phyloP scores from a whole-genome alignment of 768 basidiomycete species.

The Suillus decipiens region DNA sequence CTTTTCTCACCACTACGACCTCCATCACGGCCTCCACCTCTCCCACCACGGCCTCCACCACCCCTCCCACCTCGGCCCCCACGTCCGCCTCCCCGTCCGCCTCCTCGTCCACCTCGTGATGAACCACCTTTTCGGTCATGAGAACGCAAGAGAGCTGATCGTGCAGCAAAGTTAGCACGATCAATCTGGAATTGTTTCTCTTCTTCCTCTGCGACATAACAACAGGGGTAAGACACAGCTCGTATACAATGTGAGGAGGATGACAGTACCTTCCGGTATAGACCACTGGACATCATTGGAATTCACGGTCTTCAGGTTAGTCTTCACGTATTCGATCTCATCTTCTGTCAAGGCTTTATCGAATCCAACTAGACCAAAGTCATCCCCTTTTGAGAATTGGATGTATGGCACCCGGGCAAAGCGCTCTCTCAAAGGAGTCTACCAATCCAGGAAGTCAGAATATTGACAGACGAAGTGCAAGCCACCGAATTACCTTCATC shows the following conservation, averaged over 20 bases:
- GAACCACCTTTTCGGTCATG: constrained; percentile 38
- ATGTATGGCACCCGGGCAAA: constrained; percentile 50
- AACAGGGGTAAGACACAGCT: constrained; percentile 8
- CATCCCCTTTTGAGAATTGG: constrained; percentile 47
- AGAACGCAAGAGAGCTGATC: constrained; percentile 43
- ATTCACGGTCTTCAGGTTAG: constrained; percentile 63
- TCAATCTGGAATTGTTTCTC: constrained; percentile 75
- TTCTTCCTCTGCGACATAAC: constrained; percentile 55
- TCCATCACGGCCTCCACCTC: constrained; percentile 32
- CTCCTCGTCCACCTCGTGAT: constrained; percentile 48
- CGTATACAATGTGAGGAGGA: not conserved
- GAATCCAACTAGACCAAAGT: constrained; percentile 51
- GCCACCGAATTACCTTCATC: constrained; percentile 44
- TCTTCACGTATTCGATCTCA: constrained; percentile 69
- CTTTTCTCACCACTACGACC: constrained; percentile 18
- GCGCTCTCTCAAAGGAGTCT: constrained; percentile 50
- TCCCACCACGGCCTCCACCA: constrained; percentile 35
- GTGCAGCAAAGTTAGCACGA: constrained; percentile 70
- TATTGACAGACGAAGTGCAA: not conserved
- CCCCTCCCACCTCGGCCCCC: constrained; percentile 35
- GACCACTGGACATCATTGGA: constrained; percentile 67
- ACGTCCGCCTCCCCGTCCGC: constrained; percentile 38
- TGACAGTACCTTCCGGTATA: constrained; percentile 53
- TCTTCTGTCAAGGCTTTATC: constrained; percentile 72
- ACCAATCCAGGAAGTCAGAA: constrained; percentile 4